A percentile compares a stretch with the other conserved stretches of the same genome.
Conservation (phyloP, 177 flowering plant genomes). For the Telopea speciosissima region DNA sequence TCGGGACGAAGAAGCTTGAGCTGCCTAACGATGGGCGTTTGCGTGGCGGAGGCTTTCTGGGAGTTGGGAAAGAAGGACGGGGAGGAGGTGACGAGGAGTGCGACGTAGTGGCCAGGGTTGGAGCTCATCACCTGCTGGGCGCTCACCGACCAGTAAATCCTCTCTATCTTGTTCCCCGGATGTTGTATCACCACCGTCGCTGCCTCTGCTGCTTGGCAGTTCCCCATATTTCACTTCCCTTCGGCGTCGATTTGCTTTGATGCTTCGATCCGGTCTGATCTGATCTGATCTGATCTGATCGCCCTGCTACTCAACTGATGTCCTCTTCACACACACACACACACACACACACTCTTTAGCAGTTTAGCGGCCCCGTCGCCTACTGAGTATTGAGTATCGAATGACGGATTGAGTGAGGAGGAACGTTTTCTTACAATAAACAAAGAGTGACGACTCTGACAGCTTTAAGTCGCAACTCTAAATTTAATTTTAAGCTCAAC, state of each 20-base stretch:
- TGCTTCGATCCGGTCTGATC: too few relatives aligned
- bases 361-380: too few relatives aligned
- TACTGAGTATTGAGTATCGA: too few relatives aligned
- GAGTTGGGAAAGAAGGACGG: slow-evolving; percentile 2
- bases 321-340: too few relatives aligned
- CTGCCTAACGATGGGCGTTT: slow-evolving; percentile 25
- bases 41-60: slow-evolving; percentile 26
- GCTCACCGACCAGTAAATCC: slow-evolving; percentile 61
- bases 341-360: too few relatives aligned
- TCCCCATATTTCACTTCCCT: slow-evolving; percentile 46
- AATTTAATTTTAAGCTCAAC: too few relatives aligned
- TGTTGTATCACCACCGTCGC: slow-evolving; percentile 71
- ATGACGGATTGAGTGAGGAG: too few relatives aligned
- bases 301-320: background rate
- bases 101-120: slow-evolving; percentile 80
- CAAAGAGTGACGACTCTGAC: too few relatives aligned
- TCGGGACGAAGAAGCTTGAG: slow-evolving; percentile 63
- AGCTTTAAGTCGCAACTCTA: too few relatives aligned
- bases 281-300: background rate
- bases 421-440: too few relatives aligned
- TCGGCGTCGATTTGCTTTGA: too few relatives aligned
- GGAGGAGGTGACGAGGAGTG: slow-evolving; percentile 38
- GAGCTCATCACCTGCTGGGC: slow-evolving; percentile 67
- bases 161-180: slow-evolving; percentile 51
- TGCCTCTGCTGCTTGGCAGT: slow-evolving; percentile 83